Evolutionary conservation across 805 yeast species (phyloP).

Genomic region (Maudiozyma saulgeensis): DNA sequence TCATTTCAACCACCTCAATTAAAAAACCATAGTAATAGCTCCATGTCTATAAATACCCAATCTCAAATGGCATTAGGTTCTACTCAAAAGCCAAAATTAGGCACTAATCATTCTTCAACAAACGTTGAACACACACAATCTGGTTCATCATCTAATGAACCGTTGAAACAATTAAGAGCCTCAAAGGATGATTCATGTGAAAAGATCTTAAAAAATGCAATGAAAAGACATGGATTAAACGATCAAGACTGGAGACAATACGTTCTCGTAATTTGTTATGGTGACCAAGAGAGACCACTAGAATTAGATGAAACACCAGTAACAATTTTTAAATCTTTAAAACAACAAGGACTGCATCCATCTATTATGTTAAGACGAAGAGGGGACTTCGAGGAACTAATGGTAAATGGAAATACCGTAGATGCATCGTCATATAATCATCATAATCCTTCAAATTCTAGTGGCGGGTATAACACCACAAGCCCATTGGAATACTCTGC

Average conservation of each 20-base stretch:
- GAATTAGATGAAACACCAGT: slow-evolving; percentile 86
- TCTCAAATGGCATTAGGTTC: not conserved
- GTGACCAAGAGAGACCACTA: slow-evolving; percentile 78
- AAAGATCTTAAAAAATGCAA: slow-evolving; percentile 77
- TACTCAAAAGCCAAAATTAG: not conserved
- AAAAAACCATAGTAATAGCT: not conserved
- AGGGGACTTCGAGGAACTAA: slow-evolving; percentile 40
- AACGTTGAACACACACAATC: not conserved
- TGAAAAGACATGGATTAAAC: slow-evolving; percentile 71
- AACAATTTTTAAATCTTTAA: slow-evolving; percentile 69
- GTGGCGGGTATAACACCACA: slow-evolving; percentile 9
- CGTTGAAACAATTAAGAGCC: slow-evolving; percentile 52
- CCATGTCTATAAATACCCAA: not conserved
- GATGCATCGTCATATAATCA: not conserved
- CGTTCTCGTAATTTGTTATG: slow-evolving; percentile 81
- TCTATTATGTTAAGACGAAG: slow-evolving; percentile 85
- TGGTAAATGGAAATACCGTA: slow-evolving; percentile 8
- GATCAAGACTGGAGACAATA: slow-evolving; percentile 80
- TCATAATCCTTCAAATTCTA: slow-evolving; percentile 8
- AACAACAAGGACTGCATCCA: slow-evolving; percentile 78
- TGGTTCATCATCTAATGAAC: slow-evolving; percentile 3
- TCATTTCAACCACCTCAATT: not conserved
- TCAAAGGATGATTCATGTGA: slow-evolving; percentile 87
- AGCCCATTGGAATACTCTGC: slow-evolving; percentile 7
- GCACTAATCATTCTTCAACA: not conserved